These are phyloP conservation scores for Ambrosia hybrid DNA, from an alignment of 140 eudicot genomes.

Conservation along the genomic window DNA sequence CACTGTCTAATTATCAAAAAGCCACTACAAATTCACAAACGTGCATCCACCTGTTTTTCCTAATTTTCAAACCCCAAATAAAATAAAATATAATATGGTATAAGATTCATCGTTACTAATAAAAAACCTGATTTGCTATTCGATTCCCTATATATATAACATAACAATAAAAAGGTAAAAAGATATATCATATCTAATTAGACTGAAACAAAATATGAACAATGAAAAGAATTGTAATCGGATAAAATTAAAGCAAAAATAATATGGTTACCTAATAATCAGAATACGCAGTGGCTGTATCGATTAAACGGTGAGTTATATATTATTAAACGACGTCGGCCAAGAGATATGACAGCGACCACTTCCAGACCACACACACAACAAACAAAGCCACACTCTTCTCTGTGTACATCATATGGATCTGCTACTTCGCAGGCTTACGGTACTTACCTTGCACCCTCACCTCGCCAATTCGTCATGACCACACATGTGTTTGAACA, in stretches of 20 bases:
- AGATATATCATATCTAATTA: background rate
- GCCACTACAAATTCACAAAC: too few species aligned
- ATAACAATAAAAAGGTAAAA: background rate
- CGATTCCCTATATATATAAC: too few species aligned
- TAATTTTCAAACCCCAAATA: too few species aligned
- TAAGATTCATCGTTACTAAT: too few species aligned
- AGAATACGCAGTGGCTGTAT: slow-evolving; percentile 4
- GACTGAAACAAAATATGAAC: slow-evolving; percentile 1
- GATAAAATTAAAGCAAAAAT: background rate
- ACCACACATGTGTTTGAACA: too few species aligned
- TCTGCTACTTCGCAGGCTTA: slow-evolving; percentile 17
- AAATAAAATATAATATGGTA: too few species aligned
- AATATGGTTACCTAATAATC: slow-evolving; percentile 26
- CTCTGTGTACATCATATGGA: background rate
- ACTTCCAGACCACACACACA: slow-evolving; percentile 14
- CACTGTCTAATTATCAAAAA: too few species aligned
- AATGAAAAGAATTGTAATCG: background rate
- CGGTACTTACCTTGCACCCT: background rate
- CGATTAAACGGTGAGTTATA: slow-evolving; percentile 17
- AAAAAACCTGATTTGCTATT: too few species aligned
- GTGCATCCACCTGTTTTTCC: too few species aligned
- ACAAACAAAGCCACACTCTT: slow-evolving; percentile 10
- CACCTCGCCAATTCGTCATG: too few species aligned
- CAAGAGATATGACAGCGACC: slow-evolving; percentile 35
- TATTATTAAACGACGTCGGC: slow-evolving; percentile 26